These are phyloP conservation scores for Ilex paraguariensis DNA, from an alignment of 305 asterid genomes.

Conservation along the genomic window DNA sequence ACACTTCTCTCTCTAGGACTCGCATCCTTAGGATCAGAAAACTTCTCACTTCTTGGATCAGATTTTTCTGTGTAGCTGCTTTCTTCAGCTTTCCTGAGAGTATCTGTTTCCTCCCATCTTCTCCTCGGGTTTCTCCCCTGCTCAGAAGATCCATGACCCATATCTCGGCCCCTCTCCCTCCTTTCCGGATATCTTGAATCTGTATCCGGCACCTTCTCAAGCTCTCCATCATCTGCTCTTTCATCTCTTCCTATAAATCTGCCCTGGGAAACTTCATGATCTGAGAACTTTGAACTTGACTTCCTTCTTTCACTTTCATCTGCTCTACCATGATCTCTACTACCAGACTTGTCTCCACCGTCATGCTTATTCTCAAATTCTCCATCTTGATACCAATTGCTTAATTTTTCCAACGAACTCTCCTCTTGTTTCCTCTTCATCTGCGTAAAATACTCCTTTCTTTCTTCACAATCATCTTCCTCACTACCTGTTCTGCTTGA, in stretches of 20 bases:
- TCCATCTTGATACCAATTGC: constrained; percentile 91
- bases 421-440: constrained; percentile 65
- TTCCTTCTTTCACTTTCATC: constrained; percentile 56
- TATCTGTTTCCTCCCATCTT: constrained; percentile 10
- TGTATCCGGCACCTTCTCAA: constrained; percentile 23
- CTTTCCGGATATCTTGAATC: constrained; percentile 45
- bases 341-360: constrained; percentile 45
- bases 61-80: constrained; percentile 1
- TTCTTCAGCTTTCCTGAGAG: constrained; percentile 2
- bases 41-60: constrained; percentile 5
- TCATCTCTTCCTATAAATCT: constrained; percentile 39
- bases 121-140: constrained; percentile 11
- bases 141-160: constrained; percentile 27
- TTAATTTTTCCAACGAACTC: constrained; percentile 67
- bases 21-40: neutral
- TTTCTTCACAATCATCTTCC: constrained; percentile 63
- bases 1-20: neutral
- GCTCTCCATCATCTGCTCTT: constrained; percentile 24
- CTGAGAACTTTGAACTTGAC: constrained; percentile 40
- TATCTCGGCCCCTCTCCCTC: constrained; percentile 58
- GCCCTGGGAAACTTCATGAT: constrained; percentile 29
- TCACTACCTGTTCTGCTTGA: constrained; percentile 61
- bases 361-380: constrained; percentile 62
- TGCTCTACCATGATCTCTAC: constrained; percentile 41
- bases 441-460: constrained; percentile 59